A percentile compares a stretch with the other conserved stretches of the same genome.
These are phyloP conservation scores for Colletotrichum trifolii DNA, from an alignment of 2,329 filamentous ascomycete genomes.

Conservation along the genomic window DNA sequence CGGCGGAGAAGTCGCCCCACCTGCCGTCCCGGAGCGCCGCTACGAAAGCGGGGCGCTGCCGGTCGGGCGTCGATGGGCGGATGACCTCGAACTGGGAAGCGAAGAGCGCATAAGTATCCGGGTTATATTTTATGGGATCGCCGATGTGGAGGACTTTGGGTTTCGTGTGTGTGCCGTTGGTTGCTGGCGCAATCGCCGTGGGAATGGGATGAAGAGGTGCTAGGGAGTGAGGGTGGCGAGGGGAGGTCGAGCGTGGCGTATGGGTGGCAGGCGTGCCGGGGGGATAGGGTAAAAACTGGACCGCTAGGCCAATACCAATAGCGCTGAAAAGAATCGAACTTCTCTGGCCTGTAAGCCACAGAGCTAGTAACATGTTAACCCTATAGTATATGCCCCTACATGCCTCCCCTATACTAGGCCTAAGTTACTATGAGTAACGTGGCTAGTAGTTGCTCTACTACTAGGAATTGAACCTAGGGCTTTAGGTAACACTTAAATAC, in stretches of 20 bases:
- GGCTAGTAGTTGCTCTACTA: too few species aligned
- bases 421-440: too few species aligned
- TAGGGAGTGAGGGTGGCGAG: slow-evolving; percentile 42
- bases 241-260: slow-evolving; percentile 57
- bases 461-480: too few species aligned
- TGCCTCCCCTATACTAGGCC: too few species aligned
- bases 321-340: too few species aligned
- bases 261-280: slow-evolving; percentile 43
- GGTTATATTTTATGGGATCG: slow-evolving; percentile 67
- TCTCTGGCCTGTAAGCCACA: too few species aligned
- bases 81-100: slow-evolving; percentile 59
- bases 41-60: slow-evolving; percentile 61
- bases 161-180: slow-evolving; percentile 41
- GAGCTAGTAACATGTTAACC: too few species aligned
- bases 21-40: slow-evolving; percentile 59
- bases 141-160: slow-evolving; percentile 80
- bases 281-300: too few species aligned
- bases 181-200: background rate
- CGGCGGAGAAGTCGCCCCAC: slow-evolving; percentile 67
- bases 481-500: too few species aligned
- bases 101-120: slow-evolving; percentile 57
- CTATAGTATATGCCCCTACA: too few species aligned
- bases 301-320: too few species aligned
- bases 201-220: slow-evolving; percentile 12
- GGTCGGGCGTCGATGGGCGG: slow-evolving; percentile 61